Conservation (phyloP, 2,329 filamentous ascomycete species). For the Tolypocladium ophioglossoides region DNA sequence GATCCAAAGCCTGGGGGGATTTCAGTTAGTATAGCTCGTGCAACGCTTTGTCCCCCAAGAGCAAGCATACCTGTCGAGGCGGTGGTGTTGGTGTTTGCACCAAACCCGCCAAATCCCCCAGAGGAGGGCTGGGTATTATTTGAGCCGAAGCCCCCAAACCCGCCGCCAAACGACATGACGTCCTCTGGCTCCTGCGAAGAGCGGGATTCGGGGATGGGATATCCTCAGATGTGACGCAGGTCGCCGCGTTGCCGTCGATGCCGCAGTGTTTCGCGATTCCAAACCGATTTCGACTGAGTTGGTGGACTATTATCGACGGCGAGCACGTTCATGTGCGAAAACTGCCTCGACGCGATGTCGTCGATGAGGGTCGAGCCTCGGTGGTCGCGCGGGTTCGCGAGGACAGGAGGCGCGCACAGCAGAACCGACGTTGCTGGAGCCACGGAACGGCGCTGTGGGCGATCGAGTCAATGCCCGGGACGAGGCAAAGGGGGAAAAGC, state of each 20-base stretch:
- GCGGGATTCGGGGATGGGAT: neutral
- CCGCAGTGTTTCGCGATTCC: neutral
- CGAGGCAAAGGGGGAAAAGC: constrained; percentile 6
- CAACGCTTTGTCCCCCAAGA: constrained; percentile 5
- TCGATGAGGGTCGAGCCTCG: neutral
- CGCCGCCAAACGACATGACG: constrained; percentile 46
- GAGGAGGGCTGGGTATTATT: constrained; percentile 28
- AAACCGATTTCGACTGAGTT: neutral
- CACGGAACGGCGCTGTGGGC: neutral
- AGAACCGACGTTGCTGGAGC: neutral
- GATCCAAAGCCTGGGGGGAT: constrained; percentile 20
- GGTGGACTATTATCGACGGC: neutral
- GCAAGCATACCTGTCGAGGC: constrained; percentile 40
- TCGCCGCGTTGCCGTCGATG: neutral
- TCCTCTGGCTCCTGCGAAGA: constrained; percentile 2
- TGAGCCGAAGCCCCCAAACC: constrained; percentile 48
- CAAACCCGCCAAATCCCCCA: constrained; percentile 48
- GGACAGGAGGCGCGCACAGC: neutral
- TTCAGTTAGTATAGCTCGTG: constrained; percentile 12
- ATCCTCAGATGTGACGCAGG: neutral
- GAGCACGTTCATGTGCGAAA: neutral
- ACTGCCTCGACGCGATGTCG: neutral
- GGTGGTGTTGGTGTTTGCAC: constrained; percentile 28
- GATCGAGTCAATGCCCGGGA: neutral
- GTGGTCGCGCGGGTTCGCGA: neutral